Conservation (phyloP, 148 eudicot genomes). For the Fallopia convolvulus region DNA sequence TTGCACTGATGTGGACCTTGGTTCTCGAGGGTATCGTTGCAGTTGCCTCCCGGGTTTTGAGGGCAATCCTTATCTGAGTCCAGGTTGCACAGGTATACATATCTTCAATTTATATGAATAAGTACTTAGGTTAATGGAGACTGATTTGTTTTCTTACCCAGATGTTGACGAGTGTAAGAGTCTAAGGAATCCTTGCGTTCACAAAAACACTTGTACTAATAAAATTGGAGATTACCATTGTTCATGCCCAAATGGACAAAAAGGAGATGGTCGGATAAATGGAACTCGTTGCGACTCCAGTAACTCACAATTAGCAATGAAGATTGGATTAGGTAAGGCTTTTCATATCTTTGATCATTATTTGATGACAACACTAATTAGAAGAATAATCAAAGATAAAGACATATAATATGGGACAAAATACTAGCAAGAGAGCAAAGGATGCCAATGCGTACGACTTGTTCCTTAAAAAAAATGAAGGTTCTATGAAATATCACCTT, state of each 20-base stretch:
- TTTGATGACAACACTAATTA: too few relatives aligned
- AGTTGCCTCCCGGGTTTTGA: conserved; percentile 30
- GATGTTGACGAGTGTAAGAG: conserved; percentile 20
- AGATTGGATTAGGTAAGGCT: conserved; percentile 12
- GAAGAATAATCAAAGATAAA: too few relatives aligned
- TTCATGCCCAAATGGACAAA: conserved; percentile 16
- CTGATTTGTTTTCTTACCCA: neutral
- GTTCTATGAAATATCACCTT: too few relatives aligned
- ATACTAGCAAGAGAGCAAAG: too few relatives aligned
- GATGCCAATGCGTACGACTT: neutral
- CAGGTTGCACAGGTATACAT: conserved; percentile 40
- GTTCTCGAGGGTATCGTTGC: conserved; percentile 32
- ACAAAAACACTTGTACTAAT: conserved; percentile 12
- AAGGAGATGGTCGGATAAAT: conserved; percentile 14
- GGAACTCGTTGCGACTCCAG: conserved; percentile 7
- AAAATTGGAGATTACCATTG: conserved; percentile 16
- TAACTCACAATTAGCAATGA: conserved; percentile 3
- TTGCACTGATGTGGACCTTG: conserved; percentile 21
- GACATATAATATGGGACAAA: too few relatives aligned
- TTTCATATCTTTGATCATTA: too few relatives aligned
- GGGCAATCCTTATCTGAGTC: conserved; percentile 41
- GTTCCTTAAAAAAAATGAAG: too few relatives aligned
- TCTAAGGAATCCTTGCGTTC: conserved; percentile 12
- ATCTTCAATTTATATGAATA: neutral
- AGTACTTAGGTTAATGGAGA: too few relatives aligned